These are phyloP conservation scores for Pythium dissotocum DNA, from an alignment of 352 stramenopile species.

Conservation along the genomic window DNA sequence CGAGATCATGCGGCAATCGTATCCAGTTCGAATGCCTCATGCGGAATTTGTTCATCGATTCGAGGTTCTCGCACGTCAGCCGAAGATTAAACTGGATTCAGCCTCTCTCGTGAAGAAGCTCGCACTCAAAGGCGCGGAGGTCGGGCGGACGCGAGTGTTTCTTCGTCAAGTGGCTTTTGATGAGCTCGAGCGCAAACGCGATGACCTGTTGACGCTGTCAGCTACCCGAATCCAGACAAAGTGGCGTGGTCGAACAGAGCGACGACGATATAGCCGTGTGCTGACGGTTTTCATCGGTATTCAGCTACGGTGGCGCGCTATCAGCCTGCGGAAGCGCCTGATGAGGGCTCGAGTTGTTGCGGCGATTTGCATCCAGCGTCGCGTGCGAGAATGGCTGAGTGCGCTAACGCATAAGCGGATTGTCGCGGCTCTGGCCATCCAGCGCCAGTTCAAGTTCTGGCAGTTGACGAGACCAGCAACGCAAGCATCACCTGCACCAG, in stretches of 20 bases:
- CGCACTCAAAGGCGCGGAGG: constrained; percentile 45
- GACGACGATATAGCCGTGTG: constrained; percentile 33
- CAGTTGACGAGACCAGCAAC: background rate
- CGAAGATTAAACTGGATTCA: constrained; percentile 20
- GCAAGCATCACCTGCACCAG: background rate
- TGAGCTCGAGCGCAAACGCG: constrained; percentile 51
- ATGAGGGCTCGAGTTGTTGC: constrained; percentile 35
- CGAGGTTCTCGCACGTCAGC: constrained; percentile 27
- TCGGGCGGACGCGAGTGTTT: constrained; percentile 75
- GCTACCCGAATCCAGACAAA: constrained; percentile 48
- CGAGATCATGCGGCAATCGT: constrained; percentile 84
- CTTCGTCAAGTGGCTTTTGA: constrained; percentile 65
- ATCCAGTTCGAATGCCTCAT: constrained; percentile 77
- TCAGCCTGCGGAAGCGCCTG: constrained; percentile 44
- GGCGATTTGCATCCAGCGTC: constrained; percentile 38
- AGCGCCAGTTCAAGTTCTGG: constrained; percentile 14
- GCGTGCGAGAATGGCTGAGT: constrained; percentile 36
- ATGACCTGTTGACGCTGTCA: constrained; percentile 32
- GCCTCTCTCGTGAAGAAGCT: constrained; percentile 38
- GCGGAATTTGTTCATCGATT: constrained; percentile 67
- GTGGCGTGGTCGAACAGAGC: constrained; percentile 43
- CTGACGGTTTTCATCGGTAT: constrained; percentile 42
- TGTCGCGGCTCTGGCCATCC: constrained; percentile 17
- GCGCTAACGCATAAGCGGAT: background rate
- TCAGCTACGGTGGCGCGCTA: constrained; percentile 59